These are phyloP conservation scores for Kuraishia hungarica DNA, from an alignment of 805 yeast genomes.

Conservation along the genomic window DNA sequence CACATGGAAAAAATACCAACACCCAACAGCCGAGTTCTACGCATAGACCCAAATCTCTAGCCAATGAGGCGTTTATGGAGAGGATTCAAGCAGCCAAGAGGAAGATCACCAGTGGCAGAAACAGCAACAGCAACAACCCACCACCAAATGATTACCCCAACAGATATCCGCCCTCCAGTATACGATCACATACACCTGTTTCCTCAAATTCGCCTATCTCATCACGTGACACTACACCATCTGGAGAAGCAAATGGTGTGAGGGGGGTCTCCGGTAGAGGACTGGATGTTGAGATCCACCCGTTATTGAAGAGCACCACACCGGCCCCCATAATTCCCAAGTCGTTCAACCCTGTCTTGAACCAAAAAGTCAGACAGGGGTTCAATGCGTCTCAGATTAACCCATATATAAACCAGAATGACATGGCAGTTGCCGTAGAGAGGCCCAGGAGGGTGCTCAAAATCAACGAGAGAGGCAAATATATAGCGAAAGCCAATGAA, in stretches of 20 bases:
- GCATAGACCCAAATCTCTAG: background rate
- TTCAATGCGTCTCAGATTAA: conserved; percentile 14
- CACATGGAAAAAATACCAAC: background rate
- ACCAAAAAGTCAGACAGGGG: conserved; percentile 13
- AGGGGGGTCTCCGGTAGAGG: conserved; percentile 3
- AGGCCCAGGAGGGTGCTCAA: conserved; percentile 29
- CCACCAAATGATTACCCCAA: background rate
- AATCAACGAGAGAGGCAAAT: conserved; percentile 60
- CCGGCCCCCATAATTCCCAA: conserved; percentile 10
- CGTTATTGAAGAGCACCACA: conserved; percentile 13
- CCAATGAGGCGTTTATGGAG: background rate
- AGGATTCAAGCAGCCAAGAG: conserved; percentile 1
- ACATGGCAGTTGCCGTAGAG: conserved; percentile 9
- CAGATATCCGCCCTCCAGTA: background rate
- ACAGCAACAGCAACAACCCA: background rate
- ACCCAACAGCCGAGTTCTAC: background rate
- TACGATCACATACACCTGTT: background rate
- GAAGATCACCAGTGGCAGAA: background rate
- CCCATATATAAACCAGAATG: conserved; percentile 24
- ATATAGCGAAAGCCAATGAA: conserved; percentile 42
- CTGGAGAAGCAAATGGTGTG: background rate
- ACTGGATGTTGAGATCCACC: conserved; percentile 20
- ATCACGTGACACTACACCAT: background rate
- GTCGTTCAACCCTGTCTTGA: conserved; percentile 9
- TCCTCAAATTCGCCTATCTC: background rate